Base-by-base conservation (phyloP, 148 eudicot species). In the Polygonum maritimum region DNA sequence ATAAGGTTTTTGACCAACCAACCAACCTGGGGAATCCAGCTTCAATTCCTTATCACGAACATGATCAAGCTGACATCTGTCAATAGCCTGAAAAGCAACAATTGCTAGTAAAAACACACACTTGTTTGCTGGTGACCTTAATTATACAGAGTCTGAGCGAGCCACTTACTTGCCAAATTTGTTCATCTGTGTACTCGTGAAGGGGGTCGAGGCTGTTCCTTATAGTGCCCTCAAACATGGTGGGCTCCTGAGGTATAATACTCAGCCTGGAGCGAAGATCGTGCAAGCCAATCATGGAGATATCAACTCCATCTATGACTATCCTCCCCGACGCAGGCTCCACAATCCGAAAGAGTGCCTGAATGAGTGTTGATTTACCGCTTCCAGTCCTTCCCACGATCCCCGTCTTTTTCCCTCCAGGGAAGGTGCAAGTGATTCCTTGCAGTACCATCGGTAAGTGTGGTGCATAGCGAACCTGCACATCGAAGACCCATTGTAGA, bases 321-420 rank as follows among this genome's bases (percentile, higher is more conserved):
- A 95, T 91, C 73, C 80, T 89, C 45, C 97, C 99, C 47, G 87
- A 83, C 67, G 76, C 77, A n/a, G 98, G 96, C 76, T 92, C 97
- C 7, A 95, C 94, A 47, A 92, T 84, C 58, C 98, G 84, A 75
- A 95, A 94, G 76, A 92, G 74, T 31, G 97, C 98, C 69, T 92
- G 98, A 83, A 95, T 95, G 31, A 95, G 91, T 49, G 99, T 95
- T 48, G 99, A 95, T 81, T 95, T 95, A 16, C 99, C 97, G 35
- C 99, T 95, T 3, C 99, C 99, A 18, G 99, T 95, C 80, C 99
- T 87, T 71, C 98, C 96, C 52, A 95, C 98, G 18, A 95, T 94
- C 48, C 98, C 98, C 31, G 92, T 83, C 80, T 90, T 95, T 79
- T 87, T 95, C 81, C 79, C 84, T 75, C 99, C 97, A 0, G 99